Percentiles rank a stretch among this genome's conserved stretches.
Conservation (phyloP, 495 filamentous ascomycete genomes). For the Penicillium tannophilum region DNA sequence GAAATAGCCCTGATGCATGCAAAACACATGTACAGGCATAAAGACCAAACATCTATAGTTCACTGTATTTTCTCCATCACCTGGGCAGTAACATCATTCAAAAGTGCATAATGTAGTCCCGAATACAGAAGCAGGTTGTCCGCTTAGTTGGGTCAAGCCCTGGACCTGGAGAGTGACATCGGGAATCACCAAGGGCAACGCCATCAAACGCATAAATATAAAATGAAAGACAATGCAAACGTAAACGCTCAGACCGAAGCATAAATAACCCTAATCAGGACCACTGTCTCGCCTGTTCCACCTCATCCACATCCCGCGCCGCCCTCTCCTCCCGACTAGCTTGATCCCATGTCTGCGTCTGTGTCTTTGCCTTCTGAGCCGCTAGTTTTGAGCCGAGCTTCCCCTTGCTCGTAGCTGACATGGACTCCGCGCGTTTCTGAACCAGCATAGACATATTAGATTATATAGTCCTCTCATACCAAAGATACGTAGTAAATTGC, state of each 20-base stretch:
- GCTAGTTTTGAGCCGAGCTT: slow-evolving; percentile 64
- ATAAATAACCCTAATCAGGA: slow-evolving; percentile 37
- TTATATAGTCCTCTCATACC: neutral
- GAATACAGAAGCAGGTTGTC: neutral
- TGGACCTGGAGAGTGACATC: no score
- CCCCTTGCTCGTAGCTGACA: slow-evolving; percentile 37
- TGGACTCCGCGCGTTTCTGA: slow-evolving; percentile 45
- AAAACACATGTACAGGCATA: neutral
- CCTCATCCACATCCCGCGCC: slow-evolving; percentile 59
- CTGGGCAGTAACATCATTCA: neutral
- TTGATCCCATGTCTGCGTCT: slow-evolving; percentile 58
- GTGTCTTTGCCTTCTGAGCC: slow-evolving; percentile 66
- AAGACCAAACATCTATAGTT: neutral
- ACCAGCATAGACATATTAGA: neutral
- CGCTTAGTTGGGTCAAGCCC: neutral
- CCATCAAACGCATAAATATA: neutral
- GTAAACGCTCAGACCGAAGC: neutral
- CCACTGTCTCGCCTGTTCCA: slow-evolving; percentile 50
- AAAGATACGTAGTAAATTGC: neutral
- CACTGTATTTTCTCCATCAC: neutral
- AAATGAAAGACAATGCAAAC: neutral
- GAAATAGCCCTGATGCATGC: neutral
- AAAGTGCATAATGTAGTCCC: neutral
- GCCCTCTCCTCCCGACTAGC: slow-evolving; percentile 57
- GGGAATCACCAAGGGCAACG: neutral